phyloP scores from a whole-genome alignment of 2,329 filamentous ascomycete genomes.

The Zymoseptoria crescenta region DNA sequence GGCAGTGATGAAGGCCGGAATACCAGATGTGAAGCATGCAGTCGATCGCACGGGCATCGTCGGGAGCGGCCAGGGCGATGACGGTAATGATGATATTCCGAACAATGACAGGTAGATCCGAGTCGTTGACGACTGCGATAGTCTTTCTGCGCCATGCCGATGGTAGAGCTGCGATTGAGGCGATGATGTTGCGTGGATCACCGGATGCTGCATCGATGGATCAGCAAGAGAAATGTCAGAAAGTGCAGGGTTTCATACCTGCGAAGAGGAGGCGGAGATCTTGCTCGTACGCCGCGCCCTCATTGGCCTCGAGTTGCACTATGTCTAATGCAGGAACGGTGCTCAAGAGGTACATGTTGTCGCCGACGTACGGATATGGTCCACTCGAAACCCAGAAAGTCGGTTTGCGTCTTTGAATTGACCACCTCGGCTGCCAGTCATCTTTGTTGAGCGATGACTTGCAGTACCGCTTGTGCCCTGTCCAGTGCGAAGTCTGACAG shows the following conservation, averaged over 20 bases:
- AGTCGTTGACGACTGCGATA: constrained; percentile 35
- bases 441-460: too few species aligned
- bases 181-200: constrained; percentile 41
- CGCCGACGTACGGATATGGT: too few species aligned
- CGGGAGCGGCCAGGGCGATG: constrained; percentile 13
- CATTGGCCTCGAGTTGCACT: constrained; percentile 27
- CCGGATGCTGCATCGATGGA: too few species aligned
- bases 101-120: constrained; percentile 31
- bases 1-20: constrained; percentile 31
- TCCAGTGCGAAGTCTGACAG: too few species aligned
- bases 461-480: too few species aligned
- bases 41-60: constrained; percentile 21
- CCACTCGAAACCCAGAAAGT: too few species aligned
- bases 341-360: too few species aligned
- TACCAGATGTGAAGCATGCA: constrained; percentile 42
- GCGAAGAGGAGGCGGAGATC: constrained; percentile 30
- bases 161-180: constrained; percentile 32
- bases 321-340: constrained; percentile 37
- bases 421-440: too few species aligned
- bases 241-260: too few species aligned
- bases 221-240: too few species aligned
- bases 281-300: constrained; percentile 16
- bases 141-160: constrained; percentile 20
- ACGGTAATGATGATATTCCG: constrained; percentile 31
- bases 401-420: too few species aligned